A percentile compares a stretch with the other conserved stretches of the same genome.
phyloP scores from a whole-genome alignment of 2,329 filamentous ascomycete genomes.

The Neoscytalidium dimidiatum region DNA sequence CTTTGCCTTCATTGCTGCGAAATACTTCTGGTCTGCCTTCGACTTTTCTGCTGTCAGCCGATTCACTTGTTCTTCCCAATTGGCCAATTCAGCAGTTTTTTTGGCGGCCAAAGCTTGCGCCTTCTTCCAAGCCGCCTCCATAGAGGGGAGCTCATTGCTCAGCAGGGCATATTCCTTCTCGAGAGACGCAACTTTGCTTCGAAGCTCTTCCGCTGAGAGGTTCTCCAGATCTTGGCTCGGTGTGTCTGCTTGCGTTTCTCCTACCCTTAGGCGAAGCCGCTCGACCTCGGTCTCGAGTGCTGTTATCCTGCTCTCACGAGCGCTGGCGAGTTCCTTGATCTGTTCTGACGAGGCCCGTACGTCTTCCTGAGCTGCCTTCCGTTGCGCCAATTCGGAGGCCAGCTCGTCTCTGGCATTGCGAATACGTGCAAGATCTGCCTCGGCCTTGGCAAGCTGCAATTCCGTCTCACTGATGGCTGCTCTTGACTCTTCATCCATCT shows the following conservation, averaged over 20 bases:
- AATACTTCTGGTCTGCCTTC: conserved; percentile 98
- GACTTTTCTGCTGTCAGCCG: conserved; percentile 83
- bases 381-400: conserved; percentile 75
- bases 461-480: conserved; percentile 75
- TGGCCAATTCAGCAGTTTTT: conserved; percentile 77
- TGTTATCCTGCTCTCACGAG: conserved; percentile 77
- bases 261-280: conserved; percentile 62
- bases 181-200: conserved; percentile 70
- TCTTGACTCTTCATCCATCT: conserved; percentile 80
- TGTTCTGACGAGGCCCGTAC: conserved; percentile 70
- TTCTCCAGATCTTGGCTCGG: conserved; percentile 52
- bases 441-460: conserved; percentile 75
- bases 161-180: conserved; percentile 81
- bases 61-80: conserved; percentile 75
- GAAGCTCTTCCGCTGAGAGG: conserved; percentile 70
- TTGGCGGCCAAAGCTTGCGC: conserved; percentile 81
- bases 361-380: conserved; percentile 78
- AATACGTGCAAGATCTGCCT: conserved; percentile 84
- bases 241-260: conserved; percentile 41
- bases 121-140: conserved; percentile 90
- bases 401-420: conserved; percentile 83
- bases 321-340: conserved; percentile 75
- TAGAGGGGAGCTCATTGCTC: conserved; percentile 81
- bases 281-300: conserved; percentile 82
- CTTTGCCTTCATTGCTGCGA: conserved; percentile 91